Evolutionary conservation across 78 protist species (phyloP).

Genomic region (Speleostelium caveatum): DNA sequence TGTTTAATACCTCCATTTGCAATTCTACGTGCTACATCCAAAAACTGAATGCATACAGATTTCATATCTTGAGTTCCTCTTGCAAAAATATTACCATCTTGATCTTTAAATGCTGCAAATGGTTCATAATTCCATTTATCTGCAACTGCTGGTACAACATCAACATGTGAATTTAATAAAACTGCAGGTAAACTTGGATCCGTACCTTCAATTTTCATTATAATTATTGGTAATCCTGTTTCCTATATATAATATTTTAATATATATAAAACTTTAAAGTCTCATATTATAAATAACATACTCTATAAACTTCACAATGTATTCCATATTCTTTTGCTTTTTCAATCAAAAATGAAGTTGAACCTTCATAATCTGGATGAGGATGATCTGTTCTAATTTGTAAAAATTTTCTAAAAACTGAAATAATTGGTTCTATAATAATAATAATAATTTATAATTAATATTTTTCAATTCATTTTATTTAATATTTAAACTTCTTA

Average conservation of each 20-base stretch:
- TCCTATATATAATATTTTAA: neutral
- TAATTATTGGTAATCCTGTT: constrained; percentile 75
- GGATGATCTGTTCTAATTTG: constrained; percentile 79
- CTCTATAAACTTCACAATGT: constrained; percentile 37
- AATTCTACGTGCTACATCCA: constrained; percentile 68
- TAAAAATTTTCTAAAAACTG: constrained; percentile 71
- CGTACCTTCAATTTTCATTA: constrained; percentile 80
- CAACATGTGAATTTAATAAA: constrained; percentile 89
- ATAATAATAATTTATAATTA: neutral
- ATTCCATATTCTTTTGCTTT: constrained; percentile 71
- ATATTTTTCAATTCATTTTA: too few relatives aligned
- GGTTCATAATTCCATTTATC: constrained; percentile 83
- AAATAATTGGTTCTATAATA: constrained; percentile 9
- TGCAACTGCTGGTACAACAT: constrained; percentile 89
- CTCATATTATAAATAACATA: neutral
- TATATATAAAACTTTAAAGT: neutral
- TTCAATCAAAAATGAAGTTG: constrained; percentile 52
- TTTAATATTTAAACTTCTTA: neutral
- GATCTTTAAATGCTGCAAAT: constrained; percentile 69
- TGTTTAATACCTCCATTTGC: constrained; percentile 1
- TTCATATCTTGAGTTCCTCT: constrained; percentile 97
- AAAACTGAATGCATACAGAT: constrained; percentile 89
- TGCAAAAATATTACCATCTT: constrained; percentile 79
- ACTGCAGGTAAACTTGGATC: constrained; percentile 82
- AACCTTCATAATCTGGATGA: constrained; percentile 63